Evolutionary conservation across 1,284 basidiomycete species (phyloP).

Genomic region (Exobasidium cylindrosporum): DNA sequence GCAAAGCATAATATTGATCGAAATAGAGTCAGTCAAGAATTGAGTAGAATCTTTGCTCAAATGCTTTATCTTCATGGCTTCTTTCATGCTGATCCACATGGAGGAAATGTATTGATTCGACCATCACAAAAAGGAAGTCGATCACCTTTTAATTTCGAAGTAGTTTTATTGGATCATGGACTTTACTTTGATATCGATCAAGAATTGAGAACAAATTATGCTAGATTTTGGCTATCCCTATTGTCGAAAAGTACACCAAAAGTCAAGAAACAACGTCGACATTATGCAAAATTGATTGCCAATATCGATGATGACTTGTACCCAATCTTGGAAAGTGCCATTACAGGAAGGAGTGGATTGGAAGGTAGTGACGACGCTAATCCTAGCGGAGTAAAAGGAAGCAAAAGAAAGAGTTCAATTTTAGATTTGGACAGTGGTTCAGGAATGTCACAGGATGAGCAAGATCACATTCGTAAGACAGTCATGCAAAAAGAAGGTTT

Average conservation of each 20-base stretch:
- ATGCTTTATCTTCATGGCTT: slow-evolving; percentile 96
- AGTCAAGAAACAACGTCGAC: slow-evolving; percentile 41
- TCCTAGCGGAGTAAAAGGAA: slow-evolving; percentile 44
- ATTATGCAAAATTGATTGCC: slow-evolving; percentile 49
- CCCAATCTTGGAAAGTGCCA: slow-evolving; percentile 52
- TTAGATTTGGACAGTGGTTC: slow-evolving; percentile 41
- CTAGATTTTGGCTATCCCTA: slow-evolving; percentile 52
- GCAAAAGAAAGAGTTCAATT: slow-evolving; percentile 36
- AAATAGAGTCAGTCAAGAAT: slow-evolving; percentile 84
- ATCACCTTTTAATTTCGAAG: slow-evolving; percentile 51
- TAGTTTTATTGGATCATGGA: slow-evolving; percentile 53
- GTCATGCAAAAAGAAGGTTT: slow-evolving; percentile 54
- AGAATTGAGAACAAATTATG: slow-evolving; percentile 50
- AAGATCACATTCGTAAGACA: slow-evolving; percentile 54
- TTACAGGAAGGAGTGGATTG: slow-evolving; percentile 51
- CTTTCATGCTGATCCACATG: slow-evolving; percentile 53
- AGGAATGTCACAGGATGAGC: slow-evolving; percentile 43
- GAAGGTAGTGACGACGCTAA: slow-evolving; percentile 52
- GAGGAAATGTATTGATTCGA: slow-evolving; percentile 81
- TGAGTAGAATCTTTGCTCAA: slow-evolving; percentile 71
- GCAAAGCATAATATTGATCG: slow-evolving; percentile 82
- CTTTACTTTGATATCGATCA: slow-evolving; percentile 54
- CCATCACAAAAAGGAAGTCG: slow-evolving; percentile 34
- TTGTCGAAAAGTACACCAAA: slow-evolving; percentile 43
- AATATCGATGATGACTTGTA: slow-evolving; percentile 54